Percentiles rank a stretch among this genome's conserved stretches.
Evolutionary conservation across 208 protist species (phyloP).

Genomic region (Trypanosoma theileri): DNA sequence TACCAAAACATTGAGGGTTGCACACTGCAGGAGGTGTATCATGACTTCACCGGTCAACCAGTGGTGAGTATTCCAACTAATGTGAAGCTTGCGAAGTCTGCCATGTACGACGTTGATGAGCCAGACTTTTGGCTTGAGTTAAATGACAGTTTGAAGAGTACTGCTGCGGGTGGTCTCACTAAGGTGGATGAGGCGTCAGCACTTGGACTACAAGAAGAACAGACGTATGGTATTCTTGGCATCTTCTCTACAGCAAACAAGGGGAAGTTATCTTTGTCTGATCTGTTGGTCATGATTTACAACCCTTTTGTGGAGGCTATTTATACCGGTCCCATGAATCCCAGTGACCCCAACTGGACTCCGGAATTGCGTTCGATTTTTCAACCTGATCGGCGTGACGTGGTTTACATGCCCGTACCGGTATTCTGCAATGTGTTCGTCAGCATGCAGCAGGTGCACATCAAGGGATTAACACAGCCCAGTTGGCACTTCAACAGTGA

Average conservation of each 20-base stretch:
- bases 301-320: slow-evolving; percentile 2
- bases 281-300: slow-evolving; percentile 73
- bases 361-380: slow-evolving; percentile 31
- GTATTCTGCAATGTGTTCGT: slow-evolving; percentile 52
- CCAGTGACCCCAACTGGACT: slow-evolving; percentile 51
- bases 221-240: slow-evolving; percentile 64
- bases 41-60: slow-evolving; percentile 63
- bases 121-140: slow-evolving; percentile 62
- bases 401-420: slow-evolving; percentile 69
- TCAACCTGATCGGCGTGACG: slow-evolving; percentile 35
- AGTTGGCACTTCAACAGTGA: slow-evolving; percentile 42
- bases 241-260: slow-evolving; percentile 28
- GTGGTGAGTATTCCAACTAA: slow-evolving; percentile 43
- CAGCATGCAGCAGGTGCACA: slow-evolving; percentile 42
- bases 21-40: slow-evolving; percentile 54
- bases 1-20: slow-evolving; percentile 64
- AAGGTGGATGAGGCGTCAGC: slow-evolving; percentile 37
- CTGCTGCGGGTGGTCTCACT: slow-evolving; percentile 49
- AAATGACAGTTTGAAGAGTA: slow-evolving; percentile 34
- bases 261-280: slow-evolving; percentile 9
- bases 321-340: slow-evolving; percentile 56
- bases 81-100: slow-evolving; percentile 30
- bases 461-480: slow-evolving; percentile 31
- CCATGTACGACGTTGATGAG: slow-evolving; percentile 55
- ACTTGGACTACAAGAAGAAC: slow-evolving; percentile 53